These are phyloP conservation scores for Poa pratensis DNA, from an alignment of 176 grass and related monocot species.

Conservation along the genomic window DNA sequence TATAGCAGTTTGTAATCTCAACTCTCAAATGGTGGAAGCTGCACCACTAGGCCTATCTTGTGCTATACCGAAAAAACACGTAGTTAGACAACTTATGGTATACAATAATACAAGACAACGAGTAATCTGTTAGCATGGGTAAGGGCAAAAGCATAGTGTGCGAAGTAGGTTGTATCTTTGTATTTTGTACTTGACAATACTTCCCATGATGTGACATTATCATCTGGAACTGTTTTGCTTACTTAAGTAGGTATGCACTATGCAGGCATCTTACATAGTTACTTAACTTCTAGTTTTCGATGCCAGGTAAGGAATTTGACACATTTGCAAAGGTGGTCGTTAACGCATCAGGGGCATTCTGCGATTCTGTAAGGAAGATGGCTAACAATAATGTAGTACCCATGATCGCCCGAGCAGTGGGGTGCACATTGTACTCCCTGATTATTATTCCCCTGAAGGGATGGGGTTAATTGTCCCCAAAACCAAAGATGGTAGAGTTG, in stretches of 20 bases:
- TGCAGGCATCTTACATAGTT: not conserved
- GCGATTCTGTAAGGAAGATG: slow-evolving; percentile 92
- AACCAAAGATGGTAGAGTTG: slow-evolving; percentile 97
- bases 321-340: slow-evolving; percentile 83
- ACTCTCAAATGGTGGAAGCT: not conserved
- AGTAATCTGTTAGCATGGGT: not conserved
- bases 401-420: slow-evolving; percentile 91
- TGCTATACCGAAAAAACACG: not conserved
- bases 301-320: slow-evolving; percentile 79
- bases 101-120: not conserved
- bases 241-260: not conserved
- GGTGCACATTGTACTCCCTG: slow-evolving; percentile 94
- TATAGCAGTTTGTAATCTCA: not conserved
- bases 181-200: slow-evolving; percentile 9
- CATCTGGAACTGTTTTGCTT: not conserved
- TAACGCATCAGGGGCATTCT: slow-evolving; percentile 90
- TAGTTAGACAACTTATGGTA: not conserved
- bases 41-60: not conserved
- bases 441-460: slow-evolving; percentile 93
- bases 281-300: slow-evolving; percentile 40
- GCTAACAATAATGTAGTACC: slow-evolving; percentile 60
- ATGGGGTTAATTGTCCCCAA: slow-evolving; percentile 97
- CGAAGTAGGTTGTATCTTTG: not conserved
- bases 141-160: not conserved
- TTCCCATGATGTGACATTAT: not conserved